Evolutionary conservation across 2,329 filamentous ascomycete species (phyloP), one percentile per base, ranked within the genome.

Genomic region (Aspergillus sp.): DNA sequence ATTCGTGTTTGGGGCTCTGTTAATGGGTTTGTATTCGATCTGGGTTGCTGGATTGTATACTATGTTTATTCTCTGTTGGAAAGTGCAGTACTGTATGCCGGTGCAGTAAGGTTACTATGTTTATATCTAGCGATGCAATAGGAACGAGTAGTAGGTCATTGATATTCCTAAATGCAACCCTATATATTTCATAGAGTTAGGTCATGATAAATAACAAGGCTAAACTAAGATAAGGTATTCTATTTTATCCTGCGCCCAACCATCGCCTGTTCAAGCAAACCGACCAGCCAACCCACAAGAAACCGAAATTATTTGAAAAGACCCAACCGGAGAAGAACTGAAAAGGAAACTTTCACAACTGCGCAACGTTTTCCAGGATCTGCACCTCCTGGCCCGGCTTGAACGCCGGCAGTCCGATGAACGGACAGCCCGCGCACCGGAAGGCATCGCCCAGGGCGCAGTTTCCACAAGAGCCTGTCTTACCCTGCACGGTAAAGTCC

Each of bases 401-500:
- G 83, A 99, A 99, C 4, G 95, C 91, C 13, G 95, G 95, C 67
- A 99, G 84, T 4, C 93, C 93, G 70, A 96, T 91, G 74, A 95
- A 97, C 1, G 93, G 93, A 71, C 89, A 91, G 30, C 73, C 87
- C 53, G 87, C 87, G 74, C 89, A 91, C 43, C 89, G 82, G 80
- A 92, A 92, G 3, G 95, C 94, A 76, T 98, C 94, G 54, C 95
- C 95, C 15, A 99, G 83, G 28, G 92, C 90, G 78, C 95, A 98
- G 78, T 94, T 97, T 28, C 92, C 92, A 76, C 95, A 99, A 17
- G 91, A 96, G 57, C 95, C 94, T 5, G 94, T 91, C 81, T 97
- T 98, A 69, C 95, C 95, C 77, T 96, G 85, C n/a, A 98, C 91
- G 0, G 95, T 99, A 74, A 99, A 98, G 78, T 99, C 95, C 8